These are phyloP conservation scores for Epichloe uncinata DNA, from an alignment of 2,329 filamentous ascomycete species.

Conservation along the genomic window DNA sequence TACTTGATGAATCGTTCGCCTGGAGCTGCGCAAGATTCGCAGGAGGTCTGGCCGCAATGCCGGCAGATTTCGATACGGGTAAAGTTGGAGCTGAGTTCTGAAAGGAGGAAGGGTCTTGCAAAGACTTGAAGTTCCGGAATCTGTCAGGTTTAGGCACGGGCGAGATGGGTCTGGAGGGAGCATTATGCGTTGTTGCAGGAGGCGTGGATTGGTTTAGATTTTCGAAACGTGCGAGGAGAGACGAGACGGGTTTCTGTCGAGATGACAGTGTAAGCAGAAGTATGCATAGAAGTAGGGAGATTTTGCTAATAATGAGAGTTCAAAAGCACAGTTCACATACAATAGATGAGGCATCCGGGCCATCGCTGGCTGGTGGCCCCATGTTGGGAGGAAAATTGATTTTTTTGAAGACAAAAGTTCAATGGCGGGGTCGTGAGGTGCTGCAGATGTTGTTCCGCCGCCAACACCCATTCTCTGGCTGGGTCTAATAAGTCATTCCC, in stretches of 20 bases:
- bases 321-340: constrained; percentile 30
- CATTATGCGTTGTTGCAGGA: constrained; percentile 10
- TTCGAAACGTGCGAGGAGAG: constrained; percentile 68
- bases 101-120: constrained; percentile 17
- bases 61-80: not conserved
- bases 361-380: constrained; percentile 29
- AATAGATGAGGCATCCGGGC: constrained; percentile 64
- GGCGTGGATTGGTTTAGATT: constrained; percentile 37
- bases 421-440: not conserved
- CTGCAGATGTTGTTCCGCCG: constrained; percentile 3
- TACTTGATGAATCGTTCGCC: constrained; percentile 8
- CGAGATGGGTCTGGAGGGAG: constrained; percentile 22
- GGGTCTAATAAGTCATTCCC: constrained; percentile 7
- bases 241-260: constrained; percentile 64
- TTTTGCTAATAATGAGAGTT: not conserved
- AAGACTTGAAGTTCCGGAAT: constrained; percentile 27
- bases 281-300: too few species aligned
- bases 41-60: constrained; percentile 9
- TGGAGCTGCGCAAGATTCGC: constrained; percentile 15
- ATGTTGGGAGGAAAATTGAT: constrained; percentile 16
- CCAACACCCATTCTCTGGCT: constrained; percentile 6
- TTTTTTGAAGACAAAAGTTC: constrained; percentile 7
- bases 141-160: constrained; percentile 30
- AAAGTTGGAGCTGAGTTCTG: not conserved
- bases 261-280: not conserved